A percentile compares a stretch with the other conserved stretches of the same genome.
Conservation (phyloP, 78 protist species). For the Cavenderia fasciculata region DNA sequence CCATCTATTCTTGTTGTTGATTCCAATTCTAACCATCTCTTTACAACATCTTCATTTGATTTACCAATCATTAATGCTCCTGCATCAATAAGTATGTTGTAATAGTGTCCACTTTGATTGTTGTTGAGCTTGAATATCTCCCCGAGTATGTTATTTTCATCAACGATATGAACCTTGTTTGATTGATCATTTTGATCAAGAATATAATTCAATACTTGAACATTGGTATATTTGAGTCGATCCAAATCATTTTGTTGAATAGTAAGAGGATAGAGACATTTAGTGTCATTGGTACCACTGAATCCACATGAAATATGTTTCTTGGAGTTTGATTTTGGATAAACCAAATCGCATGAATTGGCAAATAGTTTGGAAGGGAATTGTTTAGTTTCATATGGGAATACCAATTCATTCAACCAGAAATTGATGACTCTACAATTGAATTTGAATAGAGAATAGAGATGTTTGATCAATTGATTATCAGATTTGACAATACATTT, state of each 20-base stretch:
- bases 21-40: not conserved
- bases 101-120: not conserved
- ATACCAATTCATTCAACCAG: not conserved
- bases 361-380: not conserved
- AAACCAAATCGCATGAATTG: conserved; percentile 4
- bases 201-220: not conserved
- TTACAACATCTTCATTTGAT: conserved; percentile 4
- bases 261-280: not conserved
- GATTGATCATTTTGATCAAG: not conserved
- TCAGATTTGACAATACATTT: not conserved
- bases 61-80: conserved; percentile 35
- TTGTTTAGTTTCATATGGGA: conserved; percentile 24
- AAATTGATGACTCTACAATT: conserved; percentile 6
- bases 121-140: not conserved
- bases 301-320: too few relatives aligned
- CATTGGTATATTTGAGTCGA: not conserved
- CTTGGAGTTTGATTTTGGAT: not conserved
- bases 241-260: conserved; percentile 6
- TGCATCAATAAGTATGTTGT: conserved; percentile 16
- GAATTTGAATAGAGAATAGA: not conserved
- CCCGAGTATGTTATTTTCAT: too few relatives aligned
- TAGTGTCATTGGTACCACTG: conserved; percentile 15
- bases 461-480: not conserved
- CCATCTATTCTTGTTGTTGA: not conserved
- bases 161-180: too few relatives aligned